Evolutionary conservation across 805 yeast species (phyloP), one percentile per base, ranked within the genome.

Genomic region (Candida railenensis): DNA sequence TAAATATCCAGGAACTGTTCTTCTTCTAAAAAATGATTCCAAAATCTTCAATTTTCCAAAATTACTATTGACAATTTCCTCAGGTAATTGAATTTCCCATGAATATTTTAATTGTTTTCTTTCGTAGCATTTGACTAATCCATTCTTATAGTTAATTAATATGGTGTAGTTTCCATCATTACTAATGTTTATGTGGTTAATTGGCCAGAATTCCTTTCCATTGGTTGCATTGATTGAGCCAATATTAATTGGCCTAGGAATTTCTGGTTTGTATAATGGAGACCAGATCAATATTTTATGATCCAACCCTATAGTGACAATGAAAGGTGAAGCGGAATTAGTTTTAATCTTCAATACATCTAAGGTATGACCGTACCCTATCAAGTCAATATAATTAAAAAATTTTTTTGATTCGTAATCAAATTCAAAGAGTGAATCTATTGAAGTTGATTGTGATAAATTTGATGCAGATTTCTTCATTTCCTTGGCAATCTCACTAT

Each of bases 211-310:
- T 34, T 76, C 73, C 67, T 58, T 18, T 77, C 77, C 22, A 76
- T 69, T 5, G 81, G 82, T 20, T 56, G 49, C 43, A 75, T 83
- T 42, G 66, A 61, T 36, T 73, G 87, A 59, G 0, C 67, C 46
- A 7, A 68, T 55, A 34, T 62, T 55, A 1, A 62, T 54, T 1
- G 71, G 69, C 4, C 20, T 25, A 0, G 52, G 49, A 2, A 38
- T 40, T 7, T 44, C 36, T 16, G 49, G 40, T 18, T 58, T 62
- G 1, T 71, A 63, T 45, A 82, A 58, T 3, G 90, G 90, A 0
- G 87, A 83, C 95, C 95, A 88, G 9, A 87, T 79, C 28, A 81
- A 61, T 3, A 88, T 74, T 48, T 75, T 78, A 53, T 85, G 90
- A 55, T 88, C 95, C 57, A 89, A 67, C 3, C 91, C 92, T 22